These are phyloP conservation scores for Grosmannia clavigera DNA, from an alignment of 2,329 filamentous ascomycete species.

Conservation along the genomic window DNA sequence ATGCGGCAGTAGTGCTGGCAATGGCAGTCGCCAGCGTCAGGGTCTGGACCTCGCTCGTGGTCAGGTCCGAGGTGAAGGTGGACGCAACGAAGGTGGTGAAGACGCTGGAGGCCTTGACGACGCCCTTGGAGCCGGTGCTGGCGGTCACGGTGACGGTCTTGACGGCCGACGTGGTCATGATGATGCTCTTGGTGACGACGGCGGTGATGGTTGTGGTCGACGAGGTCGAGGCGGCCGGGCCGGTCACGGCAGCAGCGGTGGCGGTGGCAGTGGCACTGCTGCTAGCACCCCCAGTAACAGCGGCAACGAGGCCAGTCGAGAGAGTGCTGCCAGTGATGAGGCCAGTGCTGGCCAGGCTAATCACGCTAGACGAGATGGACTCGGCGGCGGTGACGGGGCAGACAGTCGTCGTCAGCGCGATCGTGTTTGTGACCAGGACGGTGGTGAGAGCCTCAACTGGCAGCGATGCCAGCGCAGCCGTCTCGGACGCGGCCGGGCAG, in stretches of 20 bases:
- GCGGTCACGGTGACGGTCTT: constrained; percentile 5
- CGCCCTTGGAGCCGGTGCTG: not conserved
- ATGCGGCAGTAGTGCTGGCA: not conserved
- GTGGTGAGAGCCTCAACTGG: constrained; percentile 15
- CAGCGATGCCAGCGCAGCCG: constrained; percentile 20
- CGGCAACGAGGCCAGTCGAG: constrained; percentile 22
- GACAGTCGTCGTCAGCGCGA: constrained; percentile 26
- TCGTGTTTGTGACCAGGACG: constrained; percentile 25
- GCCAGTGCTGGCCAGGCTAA: constrained; percentile 19
- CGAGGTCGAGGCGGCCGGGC: constrained; percentile 11
- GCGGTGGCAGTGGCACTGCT: constrained; percentile 14
- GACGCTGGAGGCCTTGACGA: not conserved
- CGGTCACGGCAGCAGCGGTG: constrained; percentile 6
- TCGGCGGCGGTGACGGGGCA: constrained; percentile 29
- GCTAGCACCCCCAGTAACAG: constrained; percentile 15
- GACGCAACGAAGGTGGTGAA: not conserved
- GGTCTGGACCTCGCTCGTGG: not conserved
- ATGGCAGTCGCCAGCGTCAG: not conserved
- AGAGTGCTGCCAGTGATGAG: constrained; percentile 25
- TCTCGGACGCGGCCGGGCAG: constrained; percentile 19
- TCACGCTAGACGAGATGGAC: constrained; percentile 25
- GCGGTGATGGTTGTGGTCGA: not conserved
- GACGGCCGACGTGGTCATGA: not conserved
- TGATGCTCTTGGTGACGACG: constrained; percentile 1
- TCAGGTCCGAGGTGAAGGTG: not conserved